Conservation (phyloP, 352 stramenopile species). For the Globisporangium carolinianum region DNA sequence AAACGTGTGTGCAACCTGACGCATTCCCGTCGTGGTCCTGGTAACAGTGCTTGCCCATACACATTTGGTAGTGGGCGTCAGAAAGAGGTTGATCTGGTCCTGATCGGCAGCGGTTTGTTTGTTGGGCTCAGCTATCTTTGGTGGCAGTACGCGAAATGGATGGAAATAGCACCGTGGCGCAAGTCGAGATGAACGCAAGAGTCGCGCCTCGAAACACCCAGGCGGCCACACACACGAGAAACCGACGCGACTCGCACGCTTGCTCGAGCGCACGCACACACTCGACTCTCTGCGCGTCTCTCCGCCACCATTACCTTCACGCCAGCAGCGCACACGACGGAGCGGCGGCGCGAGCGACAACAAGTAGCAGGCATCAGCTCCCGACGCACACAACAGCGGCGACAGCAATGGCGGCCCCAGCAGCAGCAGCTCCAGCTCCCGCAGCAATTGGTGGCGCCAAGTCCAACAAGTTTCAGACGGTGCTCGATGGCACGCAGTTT, state of each 20-base stretch:
- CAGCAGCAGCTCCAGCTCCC: slow-evolving; percentile 2
- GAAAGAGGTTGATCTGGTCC: too few relatives aligned
- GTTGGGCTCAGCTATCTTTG: too few relatives aligned
- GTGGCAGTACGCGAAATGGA: too few relatives aligned
- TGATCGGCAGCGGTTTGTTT: too few relatives aligned
- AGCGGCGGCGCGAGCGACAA: neutral
- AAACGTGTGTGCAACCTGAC: too few relatives aligned
- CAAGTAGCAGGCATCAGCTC: neutral
- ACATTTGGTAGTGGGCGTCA: too few relatives aligned
- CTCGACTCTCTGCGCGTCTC: neutral
- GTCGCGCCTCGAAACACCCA: neutral
- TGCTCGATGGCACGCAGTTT: slow-evolving; percentile 87
- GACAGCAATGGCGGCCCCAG: slow-evolving; percentile 7
- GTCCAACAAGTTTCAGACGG: slow-evolving; percentile 51
- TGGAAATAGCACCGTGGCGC: too few relatives aligned
- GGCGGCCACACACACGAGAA: neutral
- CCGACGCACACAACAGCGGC: neutral
- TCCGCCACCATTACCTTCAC: neutral
- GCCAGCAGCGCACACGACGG: too few relatives aligned
- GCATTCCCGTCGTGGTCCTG: too few relatives aligned
- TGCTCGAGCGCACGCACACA: neutral
- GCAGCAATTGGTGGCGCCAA: slow-evolving; percentile 10
- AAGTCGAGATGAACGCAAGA: neutral
- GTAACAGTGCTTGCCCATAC: too few relatives aligned
- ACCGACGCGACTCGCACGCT: neutral